Percentiles rank a stretch among this genome's conserved stretches.
Conservation (phyloP, 306 rosid genomes). For the Notholithocarpus densiflorus region DNA sequence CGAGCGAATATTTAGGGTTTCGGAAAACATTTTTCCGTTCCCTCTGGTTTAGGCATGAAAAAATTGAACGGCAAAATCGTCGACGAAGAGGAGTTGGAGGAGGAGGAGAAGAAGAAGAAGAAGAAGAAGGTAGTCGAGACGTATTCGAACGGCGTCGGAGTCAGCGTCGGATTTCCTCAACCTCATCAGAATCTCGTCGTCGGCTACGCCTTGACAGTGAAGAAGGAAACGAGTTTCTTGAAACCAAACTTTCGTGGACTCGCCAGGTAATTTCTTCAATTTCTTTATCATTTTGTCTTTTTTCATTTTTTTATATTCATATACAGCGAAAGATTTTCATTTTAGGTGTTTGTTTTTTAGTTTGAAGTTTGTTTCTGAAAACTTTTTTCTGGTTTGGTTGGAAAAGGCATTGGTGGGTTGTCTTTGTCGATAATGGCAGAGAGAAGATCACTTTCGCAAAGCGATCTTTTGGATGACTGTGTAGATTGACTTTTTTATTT, state of each 20-base stretch:
- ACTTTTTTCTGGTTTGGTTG: not conserved
- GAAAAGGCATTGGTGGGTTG: not conserved
- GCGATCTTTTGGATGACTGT: not conserved
- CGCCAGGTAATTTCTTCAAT: not conserved
- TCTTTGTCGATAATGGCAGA: conserved; percentile 1
- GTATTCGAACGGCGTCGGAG: not conserved
- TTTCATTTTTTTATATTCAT: no score
- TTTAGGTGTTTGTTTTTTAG: not conserved
- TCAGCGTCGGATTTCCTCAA: not conserved
- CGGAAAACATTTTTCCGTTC: not conserved
- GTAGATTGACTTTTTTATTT: not conserved
- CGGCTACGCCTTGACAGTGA: conserved; percentile 4
- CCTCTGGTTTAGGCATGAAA: not conserved
- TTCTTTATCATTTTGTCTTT: not conserved
- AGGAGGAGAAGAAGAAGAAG: not conserved
- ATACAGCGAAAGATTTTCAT: not conserved
- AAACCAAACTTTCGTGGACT: not conserved
- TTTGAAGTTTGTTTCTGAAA: not conserved
- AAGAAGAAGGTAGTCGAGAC: not conserved
- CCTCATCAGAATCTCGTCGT: not conserved
- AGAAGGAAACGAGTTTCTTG: conserved; percentile 3
- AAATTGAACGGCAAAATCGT: not conserved
- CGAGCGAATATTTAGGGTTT: not conserved
- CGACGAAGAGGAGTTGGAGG: not conserved
- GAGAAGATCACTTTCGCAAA: not conserved